Conservation (phyloP, 495 filamentous ascomycete species). For the Penicillium manginii region DNA sequence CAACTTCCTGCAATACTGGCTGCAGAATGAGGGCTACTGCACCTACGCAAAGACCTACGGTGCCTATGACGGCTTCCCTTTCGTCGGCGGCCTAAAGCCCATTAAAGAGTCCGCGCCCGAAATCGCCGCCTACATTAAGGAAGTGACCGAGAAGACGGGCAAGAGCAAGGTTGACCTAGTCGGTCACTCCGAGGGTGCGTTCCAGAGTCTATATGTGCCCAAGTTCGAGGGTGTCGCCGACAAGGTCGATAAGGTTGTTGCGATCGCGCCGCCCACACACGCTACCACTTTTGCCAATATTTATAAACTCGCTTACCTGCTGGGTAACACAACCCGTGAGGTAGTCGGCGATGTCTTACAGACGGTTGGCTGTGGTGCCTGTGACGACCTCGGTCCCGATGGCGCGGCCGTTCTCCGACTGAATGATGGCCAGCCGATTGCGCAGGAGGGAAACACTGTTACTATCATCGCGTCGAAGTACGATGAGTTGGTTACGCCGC, state of each 20-base stretch:
- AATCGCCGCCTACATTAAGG: constrained; percentile 52
- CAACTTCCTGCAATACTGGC: constrained; percentile 54
- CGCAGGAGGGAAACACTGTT: constrained; percentile 49
- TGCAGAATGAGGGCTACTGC: constrained; percentile 55
- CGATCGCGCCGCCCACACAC: constrained; percentile 56
- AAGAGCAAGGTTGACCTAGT: constrained; percentile 53
- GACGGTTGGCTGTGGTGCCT: constrained; percentile 49
- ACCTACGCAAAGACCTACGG: constrained; percentile 58
- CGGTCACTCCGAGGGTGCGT: constrained; percentile 59
- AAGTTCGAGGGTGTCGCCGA: constrained; percentile 51
- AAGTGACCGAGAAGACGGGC: constrained; percentile 45
- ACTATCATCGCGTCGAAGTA: constrained; percentile 53
- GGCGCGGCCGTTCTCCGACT: constrained; percentile 43
- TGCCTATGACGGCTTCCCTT: constrained; percentile 48
- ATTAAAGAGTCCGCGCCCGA: constrained; percentile 52
- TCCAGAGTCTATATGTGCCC: constrained; percentile 56
- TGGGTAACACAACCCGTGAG: constrained; percentile 41
- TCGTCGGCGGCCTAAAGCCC: constrained; percentile 48
- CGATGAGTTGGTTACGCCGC: constrained; percentile 55
- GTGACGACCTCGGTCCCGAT: constrained; percentile 45
- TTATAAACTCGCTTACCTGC: constrained; percentile 48
- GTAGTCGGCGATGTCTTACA: constrained; percentile 38
- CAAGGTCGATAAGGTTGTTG: constrained; percentile 49
- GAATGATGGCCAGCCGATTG: constrained; percentile 49
- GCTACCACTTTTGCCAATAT: constrained; percentile 51